Conservation (phyloP, 345 rosid species). For the Turnera subulata region DNA sequence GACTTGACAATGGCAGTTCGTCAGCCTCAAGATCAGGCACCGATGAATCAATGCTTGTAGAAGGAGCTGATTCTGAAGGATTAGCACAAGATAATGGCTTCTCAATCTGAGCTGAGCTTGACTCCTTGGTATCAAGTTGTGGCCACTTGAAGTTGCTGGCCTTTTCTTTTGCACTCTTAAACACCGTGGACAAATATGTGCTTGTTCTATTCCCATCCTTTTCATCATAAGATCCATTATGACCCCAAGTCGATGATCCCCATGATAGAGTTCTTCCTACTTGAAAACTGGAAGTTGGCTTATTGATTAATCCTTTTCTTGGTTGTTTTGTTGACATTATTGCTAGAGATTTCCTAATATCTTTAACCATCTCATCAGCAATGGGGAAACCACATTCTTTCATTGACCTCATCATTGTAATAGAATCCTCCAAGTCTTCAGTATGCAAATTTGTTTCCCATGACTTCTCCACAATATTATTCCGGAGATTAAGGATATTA, state of each 20-base stretch:
- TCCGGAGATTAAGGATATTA: constrained; percentile 54
- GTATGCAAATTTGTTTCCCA: constrained; percentile 61
- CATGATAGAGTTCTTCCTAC: constrained; percentile 44
- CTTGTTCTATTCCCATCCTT: constrained; percentile 34
- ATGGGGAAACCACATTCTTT: constrained; percentile 66
- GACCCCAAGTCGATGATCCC: constrained; percentile 44
- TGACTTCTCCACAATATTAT: constrained; percentile 47
- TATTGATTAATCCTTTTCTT: constrained; percentile 53
- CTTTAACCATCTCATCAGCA: constrained; percentile 84
- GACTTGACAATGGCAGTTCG: constrained; percentile 50
- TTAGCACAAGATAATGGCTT: constrained; percentile 22
- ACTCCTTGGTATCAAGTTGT: constrained; percentile 53
- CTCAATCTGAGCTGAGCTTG: constrained; percentile 18
- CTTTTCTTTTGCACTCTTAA: constrained; percentile 67
- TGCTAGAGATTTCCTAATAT: constrained; percentile 57
- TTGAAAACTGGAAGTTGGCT: constrained; percentile 30
- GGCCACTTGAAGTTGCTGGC: constrained; percentile 74
- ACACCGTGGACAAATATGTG: constrained; percentile 53
- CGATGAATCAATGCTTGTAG: constrained; percentile 41
- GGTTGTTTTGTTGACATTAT: constrained; percentile 66
- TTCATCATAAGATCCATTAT: constrained; percentile 29
- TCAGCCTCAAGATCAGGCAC: constrained; percentile 39
- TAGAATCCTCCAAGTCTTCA: constrained; percentile 80
- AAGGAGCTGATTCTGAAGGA: constrained; percentile 28
- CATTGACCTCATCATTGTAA: constrained; percentile 65